Evolutionary conservation across 1,284 basidiomycete genomes (phyloP).

Genomic region (Psilocybe mexicana): DNA sequence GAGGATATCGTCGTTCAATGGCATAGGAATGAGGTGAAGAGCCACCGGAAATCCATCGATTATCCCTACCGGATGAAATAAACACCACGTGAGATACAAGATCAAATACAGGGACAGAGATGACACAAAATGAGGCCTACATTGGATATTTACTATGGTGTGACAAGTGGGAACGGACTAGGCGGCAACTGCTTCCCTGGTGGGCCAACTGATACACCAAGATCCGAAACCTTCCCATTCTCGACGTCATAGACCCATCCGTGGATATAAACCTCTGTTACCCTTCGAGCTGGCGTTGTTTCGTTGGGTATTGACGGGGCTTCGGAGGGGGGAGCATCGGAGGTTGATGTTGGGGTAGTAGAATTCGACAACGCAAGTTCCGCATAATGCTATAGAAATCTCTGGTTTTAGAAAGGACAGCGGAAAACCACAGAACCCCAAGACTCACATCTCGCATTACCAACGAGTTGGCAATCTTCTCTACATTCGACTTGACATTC

Average conservation of each 20-base stretch:
- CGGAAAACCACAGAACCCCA: background rate
- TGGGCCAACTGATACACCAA: slow-evolving; percentile 36
- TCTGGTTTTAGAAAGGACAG: background rate
- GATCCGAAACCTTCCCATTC: slow-evolving; percentile 34
- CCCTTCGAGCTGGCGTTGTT: background rate
- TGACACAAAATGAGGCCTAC: background rate
- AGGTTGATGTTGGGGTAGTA: too few species aligned
- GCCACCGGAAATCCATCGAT: too few species aligned
- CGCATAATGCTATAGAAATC: slow-evolving; percentile 24
- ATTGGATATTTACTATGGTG: background rate
- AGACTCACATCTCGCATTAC: slow-evolving; percentile 25
- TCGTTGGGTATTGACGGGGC: background rate
- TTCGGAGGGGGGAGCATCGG: background rate
- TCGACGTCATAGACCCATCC: slow-evolving; percentile 43
- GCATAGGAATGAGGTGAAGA: too few species aligned
- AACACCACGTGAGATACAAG: too few species aligned
- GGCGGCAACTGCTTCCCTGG: slow-evolving; percentile 30
- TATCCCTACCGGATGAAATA: too few species aligned
- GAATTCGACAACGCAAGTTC: slow-evolving; percentile 8
- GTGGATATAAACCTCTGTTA: slow-evolving; percentile 32
- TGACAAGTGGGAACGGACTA: slow-evolving; percentile 26
- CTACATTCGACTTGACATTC: slow-evolving; percentile 37
- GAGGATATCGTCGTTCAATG: too few species aligned
- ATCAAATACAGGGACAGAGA: background rate
- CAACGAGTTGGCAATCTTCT: slow-evolving; percentile 26